phyloP scores from a whole-genome alignment of 1,139 yeast species.

The Yamadazyma membranifaciens region DNA sequence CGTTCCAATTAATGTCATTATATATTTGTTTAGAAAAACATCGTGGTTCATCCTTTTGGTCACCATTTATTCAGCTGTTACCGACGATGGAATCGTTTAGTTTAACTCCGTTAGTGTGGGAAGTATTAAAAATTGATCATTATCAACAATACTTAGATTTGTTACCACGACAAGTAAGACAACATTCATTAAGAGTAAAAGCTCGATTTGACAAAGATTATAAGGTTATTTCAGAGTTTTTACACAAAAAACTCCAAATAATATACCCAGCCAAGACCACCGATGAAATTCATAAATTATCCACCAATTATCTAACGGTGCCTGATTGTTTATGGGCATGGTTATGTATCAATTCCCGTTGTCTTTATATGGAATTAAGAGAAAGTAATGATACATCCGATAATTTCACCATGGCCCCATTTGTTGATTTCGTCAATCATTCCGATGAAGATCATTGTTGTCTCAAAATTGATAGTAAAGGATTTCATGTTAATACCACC shows the following conservation, averaged over 20 bases:
- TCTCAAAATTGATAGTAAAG: slow-evolving; percentile 44
- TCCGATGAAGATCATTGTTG: slow-evolving; percentile 52
- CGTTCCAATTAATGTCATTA: slow-evolving; percentile 49
- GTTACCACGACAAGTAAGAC: slow-evolving; percentile 39
- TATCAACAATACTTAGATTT: slow-evolving; percentile 26
- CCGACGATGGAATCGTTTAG: slow-evolving; percentile 51
- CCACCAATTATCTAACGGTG: slow-evolving; percentile 11
- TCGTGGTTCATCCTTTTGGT: slow-evolving; percentile 54
- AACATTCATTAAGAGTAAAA: slow-evolving; percentile 35
- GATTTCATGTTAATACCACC: slow-evolving; percentile 51
- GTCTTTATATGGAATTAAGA: slow-evolving; percentile 74
- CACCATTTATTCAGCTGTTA: slow-evolving; percentile 58
- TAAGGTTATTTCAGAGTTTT: slow-evolving; percentile 22
- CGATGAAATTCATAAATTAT: not conserved
- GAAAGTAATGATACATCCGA: slow-evolving; percentile 48
- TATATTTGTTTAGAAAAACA: slow-evolving; percentile 48
- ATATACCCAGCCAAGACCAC: slow-evolving; percentile 1
- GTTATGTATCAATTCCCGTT: slow-evolving; percentile 88
- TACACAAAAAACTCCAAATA: slow-evolving; percentile 15
- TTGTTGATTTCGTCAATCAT: slow-evolving; percentile 86
- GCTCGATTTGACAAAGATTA: slow-evolving; percentile 40
- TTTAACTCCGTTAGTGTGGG: slow-evolving; percentile 55
- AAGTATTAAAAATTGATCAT: slow-evolving; percentile 24
- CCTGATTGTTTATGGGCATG: slow-evolving; percentile 62
- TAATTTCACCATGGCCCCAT: slow-evolving; percentile 89